These are phyloP conservation scores for Isabelozyma pseudorhagii DNA, from an alignment of 805 yeast genomes.

Conservation along the genomic window DNA sequence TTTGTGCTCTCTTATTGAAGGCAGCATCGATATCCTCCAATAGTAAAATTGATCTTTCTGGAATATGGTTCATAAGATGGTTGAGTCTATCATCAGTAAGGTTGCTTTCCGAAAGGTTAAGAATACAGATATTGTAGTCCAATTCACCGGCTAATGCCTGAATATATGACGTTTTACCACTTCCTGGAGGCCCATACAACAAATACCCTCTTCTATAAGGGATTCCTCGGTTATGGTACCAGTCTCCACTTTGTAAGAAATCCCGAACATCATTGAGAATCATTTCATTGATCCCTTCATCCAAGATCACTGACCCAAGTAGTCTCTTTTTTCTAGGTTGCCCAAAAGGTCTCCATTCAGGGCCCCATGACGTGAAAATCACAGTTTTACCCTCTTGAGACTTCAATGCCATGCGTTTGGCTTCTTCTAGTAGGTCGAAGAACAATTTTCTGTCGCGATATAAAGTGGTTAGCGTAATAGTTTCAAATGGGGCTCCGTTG, in stretches of 20 bases:
- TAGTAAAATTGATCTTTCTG: slow-evolving; percentile 78
- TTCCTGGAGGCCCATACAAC: slow-evolving; percentile 95
- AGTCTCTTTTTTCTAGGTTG: slow-evolving; percentile 86
- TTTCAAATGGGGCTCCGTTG: slow-evolving; percentile 92
- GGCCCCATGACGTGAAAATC: slow-evolving; percentile 91
- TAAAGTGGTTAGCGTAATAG: slow-evolving; percentile 88
- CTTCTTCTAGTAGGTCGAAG: slow-evolving; percentile 71
- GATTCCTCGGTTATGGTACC: slow-evolving; percentile 97
- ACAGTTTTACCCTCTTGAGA: slow-evolving; percentile 93
- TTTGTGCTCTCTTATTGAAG: slow-evolving; percentile 75
- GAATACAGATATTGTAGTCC: slow-evolving; percentile 91
- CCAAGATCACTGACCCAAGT: slow-evolving; percentile 82
- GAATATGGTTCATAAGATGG: slow-evolving; percentile 94
- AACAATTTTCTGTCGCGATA: slow-evolving; percentile 77
- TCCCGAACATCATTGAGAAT: slow-evolving; percentile 74
- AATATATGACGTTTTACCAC: slow-evolving; percentile 93
- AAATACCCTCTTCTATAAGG: slow-evolving; percentile 95
- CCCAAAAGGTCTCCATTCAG: slow-evolving; percentile 98
- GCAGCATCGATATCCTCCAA: slow-evolving; percentile 97
- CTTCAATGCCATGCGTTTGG: slow-evolving; percentile 76
- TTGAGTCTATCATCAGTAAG: slow-evolving; percentile 92
- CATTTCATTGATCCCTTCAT: slow-evolving; percentile 63
- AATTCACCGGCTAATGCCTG: slow-evolving; percentile 96
- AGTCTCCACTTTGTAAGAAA: slow-evolving; percentile 73
- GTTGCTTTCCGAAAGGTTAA: slow-evolving; percentile 86